Evolutionary conservation across 2,329 filamentous ascomycete species (phyloP).

Genomic region (Talaromyces sp.): DNA sequence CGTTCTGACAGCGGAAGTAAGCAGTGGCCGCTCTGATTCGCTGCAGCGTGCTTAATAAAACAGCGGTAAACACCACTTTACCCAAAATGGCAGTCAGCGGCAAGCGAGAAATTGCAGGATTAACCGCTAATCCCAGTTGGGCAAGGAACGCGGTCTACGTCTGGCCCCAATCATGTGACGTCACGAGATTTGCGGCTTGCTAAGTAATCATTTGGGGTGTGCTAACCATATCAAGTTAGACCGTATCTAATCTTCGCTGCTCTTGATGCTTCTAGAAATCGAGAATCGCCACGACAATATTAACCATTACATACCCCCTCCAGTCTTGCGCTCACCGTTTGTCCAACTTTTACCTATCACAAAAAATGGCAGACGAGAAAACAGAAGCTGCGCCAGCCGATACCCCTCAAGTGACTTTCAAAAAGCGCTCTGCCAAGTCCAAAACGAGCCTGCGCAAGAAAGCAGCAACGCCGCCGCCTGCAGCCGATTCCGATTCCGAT

Average conservation of each 20-base stretch:
- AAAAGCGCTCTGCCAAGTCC: conserved; percentile 72
- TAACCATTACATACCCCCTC: not conserved
- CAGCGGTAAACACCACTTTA: not conserved
- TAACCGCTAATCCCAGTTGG: not conserved
- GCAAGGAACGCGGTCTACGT: not conserved
- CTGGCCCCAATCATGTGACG: not conserved
- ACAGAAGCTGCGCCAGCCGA: conserved; percentile 11
- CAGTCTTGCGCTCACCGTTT: not conserved
- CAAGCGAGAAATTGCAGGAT: not conserved
- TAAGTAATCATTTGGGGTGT: not conserved
- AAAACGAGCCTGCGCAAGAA: conserved; percentile 77
- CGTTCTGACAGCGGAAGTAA: not conserved
- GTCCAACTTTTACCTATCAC: not conserved
- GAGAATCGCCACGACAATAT: not conserved
- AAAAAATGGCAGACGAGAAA: conserved; percentile 25
- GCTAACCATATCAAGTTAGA: not conserved
- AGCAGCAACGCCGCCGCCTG: conserved; percentile 69
- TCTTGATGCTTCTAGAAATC: not conserved
- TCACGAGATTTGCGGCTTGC: not conserved
- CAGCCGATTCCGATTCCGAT: conserved; percentile 46
- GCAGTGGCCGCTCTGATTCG: not conserved
- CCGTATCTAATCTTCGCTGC: not conserved
- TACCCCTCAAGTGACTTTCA: conserved; percentile 55
- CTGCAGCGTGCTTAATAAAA: not conserved
- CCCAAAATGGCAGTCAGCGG: not conserved